Percentiles rank a stretch among this genome's conserved stretches.
Conservation (phyloP, 495 filamentous ascomycete genomes). For the Penicillium canescens region DNA sequence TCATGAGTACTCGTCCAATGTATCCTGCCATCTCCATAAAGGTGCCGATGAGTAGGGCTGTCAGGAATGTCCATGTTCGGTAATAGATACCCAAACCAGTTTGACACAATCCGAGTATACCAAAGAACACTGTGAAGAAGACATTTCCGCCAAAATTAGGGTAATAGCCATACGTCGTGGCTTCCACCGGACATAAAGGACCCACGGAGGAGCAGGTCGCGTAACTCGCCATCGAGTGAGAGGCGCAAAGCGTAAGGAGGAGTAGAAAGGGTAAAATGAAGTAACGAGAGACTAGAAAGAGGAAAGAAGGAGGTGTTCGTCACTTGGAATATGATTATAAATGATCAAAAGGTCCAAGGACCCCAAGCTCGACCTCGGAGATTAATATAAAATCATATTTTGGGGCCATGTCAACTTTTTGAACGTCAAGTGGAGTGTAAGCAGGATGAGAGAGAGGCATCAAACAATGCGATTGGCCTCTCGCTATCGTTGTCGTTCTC, state of each 20-base stretch:
- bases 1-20: constrained; percentile 58
- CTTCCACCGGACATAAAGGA: constrained; percentile 54
- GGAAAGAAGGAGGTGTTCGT: not conserved
- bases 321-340: not conserved
- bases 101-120: constrained; percentile 46
- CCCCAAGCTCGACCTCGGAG: not conserved
- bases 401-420: not conserved
- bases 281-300: not conserved
- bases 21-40: constrained; percentile 56
- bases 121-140: constrained; percentile 61
- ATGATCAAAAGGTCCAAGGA: not conserved
- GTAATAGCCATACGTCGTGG: constrained; percentile 67
- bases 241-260: not conserved
- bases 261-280: not conserved
- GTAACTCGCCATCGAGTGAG: constrained; percentile 25
- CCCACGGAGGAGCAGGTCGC: constrained; percentile 48
- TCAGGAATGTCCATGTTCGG: constrained; percentile 61
- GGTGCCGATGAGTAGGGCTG: constrained; percentile 50
- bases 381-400: not conserved
- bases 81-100: constrained; percentile 54
- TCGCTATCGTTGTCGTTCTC: constrained; percentile 17
- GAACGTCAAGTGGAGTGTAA: not conserved
- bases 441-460: not conserved
- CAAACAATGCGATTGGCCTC: constrained; percentile 24
- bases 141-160: constrained; percentile 62